Conservation (phyloP, 1,139 yeast genomes). For the Taphrina flavorubra region DNA sequence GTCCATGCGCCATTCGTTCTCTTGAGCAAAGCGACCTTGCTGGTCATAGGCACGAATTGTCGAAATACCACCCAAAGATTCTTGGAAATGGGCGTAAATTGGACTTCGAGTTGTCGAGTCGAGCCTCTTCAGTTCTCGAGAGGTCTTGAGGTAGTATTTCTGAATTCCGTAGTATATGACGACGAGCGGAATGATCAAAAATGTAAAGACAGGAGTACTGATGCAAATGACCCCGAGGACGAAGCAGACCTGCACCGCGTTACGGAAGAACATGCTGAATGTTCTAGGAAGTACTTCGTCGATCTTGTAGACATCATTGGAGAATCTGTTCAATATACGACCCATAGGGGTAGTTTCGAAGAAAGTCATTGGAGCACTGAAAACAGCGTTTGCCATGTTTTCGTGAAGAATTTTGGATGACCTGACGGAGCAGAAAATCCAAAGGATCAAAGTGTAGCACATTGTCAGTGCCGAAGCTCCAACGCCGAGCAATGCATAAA, state of each 20-base stretch:
- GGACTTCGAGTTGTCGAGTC: conserved; percentile 95
- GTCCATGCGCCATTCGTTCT: conserved; percentile 66
- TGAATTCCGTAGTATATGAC: conserved; percentile 81
- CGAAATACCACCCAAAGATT: conserved; percentile 84
- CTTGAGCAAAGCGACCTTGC: conserved; percentile 66
- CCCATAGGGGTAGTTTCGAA: conserved; percentile 98
- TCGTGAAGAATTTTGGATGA: conserved; percentile 82
- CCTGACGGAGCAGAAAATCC: conserved; percentile 83
- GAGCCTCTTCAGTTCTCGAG: conserved; percentile 91
- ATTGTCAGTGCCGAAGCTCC: conserved; percentile 67
- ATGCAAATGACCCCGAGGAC: conserved; percentile 81
- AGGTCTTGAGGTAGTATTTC: conserved; percentile 83
- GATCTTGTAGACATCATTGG: conserved; percentile 89
- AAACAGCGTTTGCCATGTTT: conserved; percentile 75
- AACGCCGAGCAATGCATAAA: conserved; percentile 77
- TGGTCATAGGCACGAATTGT: conserved; percentile 90
- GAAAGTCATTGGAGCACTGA: conserved; percentile 95
- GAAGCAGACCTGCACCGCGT: conserved; percentile 74
- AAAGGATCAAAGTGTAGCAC: conserved; percentile 70
- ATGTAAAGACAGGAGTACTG: conserved; percentile 85
- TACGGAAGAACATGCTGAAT: conserved; percentile 78
- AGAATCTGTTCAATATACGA: conserved; percentile 87
- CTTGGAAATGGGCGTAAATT: conserved; percentile 95
- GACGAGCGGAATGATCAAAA: conserved; percentile 73
- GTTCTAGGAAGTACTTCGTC: conserved; percentile 87